Percentiles rank a stretch among this genome's conserved stretches.
These are phyloP conservation scores for Trametes versicolor DNA, from an alignment of 1,284 basidiomycete species.

Conservation along the genomic window DNA sequence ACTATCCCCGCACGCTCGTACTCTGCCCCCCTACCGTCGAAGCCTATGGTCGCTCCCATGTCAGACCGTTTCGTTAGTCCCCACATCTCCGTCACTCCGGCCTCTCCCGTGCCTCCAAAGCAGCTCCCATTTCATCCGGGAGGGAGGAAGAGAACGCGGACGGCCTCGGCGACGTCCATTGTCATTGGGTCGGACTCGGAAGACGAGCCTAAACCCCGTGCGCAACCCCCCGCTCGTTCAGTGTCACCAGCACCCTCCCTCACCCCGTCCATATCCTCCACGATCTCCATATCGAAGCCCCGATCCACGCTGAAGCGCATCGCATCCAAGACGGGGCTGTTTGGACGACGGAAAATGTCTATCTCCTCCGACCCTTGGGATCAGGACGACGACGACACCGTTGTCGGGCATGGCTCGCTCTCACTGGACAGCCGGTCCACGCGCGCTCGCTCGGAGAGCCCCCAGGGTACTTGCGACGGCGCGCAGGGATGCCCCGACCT, in stretches of 20 bases:
- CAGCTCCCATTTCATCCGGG: conserved; percentile 2
- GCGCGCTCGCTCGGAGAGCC: conserved; percentile 25
- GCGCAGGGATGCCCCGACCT: neutral
- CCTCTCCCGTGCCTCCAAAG: conserved; percentile 21
- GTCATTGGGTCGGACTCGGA: conserved; percentile 21
- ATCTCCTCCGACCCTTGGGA: conserved; percentile 24
- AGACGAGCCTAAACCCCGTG: neutral
- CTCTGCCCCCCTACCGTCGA: conserved; percentile 15
- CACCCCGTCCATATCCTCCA: conserved; percentile 23
- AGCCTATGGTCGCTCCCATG: conserved; percentile 14
- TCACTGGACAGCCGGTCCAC: conserved; percentile 21
- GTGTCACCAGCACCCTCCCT: conserved; percentile 30
- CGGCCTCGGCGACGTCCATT: conserved; percentile 26
- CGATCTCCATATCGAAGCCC: conserved; percentile 13
- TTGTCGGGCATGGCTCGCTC: conserved; percentile 23
- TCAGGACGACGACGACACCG: conserved; percentile 25
- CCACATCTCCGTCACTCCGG: conserved; percentile 32
- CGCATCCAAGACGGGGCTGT: conserved; percentile 29
- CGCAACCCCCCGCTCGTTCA: conserved; percentile 13
- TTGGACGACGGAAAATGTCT: conserved; percentile 31
- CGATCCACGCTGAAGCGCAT: conserved; percentile 29
- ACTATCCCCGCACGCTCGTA: conserved; percentile 26
- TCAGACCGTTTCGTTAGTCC: conserved; percentile 32
- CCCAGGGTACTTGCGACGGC: conserved; percentile 8
- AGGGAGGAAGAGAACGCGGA: conserved; percentile 12